These are phyloP conservation scores for Calendula officinalis DNA, from an alignment of 129 eudicot species.

Conservation along the genomic window DNA sequence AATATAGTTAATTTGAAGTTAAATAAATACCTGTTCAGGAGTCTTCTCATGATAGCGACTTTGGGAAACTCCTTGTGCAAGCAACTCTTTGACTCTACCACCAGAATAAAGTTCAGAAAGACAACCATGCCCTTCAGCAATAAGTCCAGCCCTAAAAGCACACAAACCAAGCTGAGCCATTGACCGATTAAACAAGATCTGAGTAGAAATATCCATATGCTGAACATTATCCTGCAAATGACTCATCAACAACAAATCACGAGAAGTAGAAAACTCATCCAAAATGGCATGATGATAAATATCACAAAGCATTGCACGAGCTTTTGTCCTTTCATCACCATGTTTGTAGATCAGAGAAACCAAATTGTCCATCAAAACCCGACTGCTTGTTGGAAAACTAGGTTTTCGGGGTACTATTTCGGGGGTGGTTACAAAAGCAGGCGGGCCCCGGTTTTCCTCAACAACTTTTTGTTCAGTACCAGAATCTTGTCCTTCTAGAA, in stretches of 20 bases:
- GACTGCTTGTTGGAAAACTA: conserved; percentile 66
- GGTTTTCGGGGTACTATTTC: conserved; percentile 75
- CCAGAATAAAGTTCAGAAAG: conserved; percentile 88
- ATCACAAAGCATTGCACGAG: conserved; percentile 98
- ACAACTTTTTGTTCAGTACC: conserved; percentile 50
- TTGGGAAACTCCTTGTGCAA: conserved; percentile 94
- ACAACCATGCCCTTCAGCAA: conserved; percentile 77
- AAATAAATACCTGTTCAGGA: conserved; percentile 75
- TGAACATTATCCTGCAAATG: conserved; percentile 90
- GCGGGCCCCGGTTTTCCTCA: no score
- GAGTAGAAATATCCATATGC: conserved; percentile 90
- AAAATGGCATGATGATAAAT: conserved; percentile 83
- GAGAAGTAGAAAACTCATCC: conserved; percentile 74
- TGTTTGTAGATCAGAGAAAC: conserved; percentile 80
- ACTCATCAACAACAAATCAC: conserved; percentile 90
- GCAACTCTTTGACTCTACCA: conserved; percentile 96
- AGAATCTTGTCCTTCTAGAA: conserved; percentile 38
- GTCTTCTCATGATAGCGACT: conserved; percentile 91
- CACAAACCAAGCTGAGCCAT: conserved; percentile 97
- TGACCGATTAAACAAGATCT: conserved; percentile 80
- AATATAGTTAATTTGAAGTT: background rate
- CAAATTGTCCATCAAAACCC: conserved; percentile 73
- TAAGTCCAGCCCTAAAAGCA: conserved; percentile 85
- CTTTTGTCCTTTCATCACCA: conserved; percentile 96
- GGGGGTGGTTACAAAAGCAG: conserved; percentile 65